Conservation (phyloP, 257 asterid species). For the Nicotiana benthamiana region DNA sequence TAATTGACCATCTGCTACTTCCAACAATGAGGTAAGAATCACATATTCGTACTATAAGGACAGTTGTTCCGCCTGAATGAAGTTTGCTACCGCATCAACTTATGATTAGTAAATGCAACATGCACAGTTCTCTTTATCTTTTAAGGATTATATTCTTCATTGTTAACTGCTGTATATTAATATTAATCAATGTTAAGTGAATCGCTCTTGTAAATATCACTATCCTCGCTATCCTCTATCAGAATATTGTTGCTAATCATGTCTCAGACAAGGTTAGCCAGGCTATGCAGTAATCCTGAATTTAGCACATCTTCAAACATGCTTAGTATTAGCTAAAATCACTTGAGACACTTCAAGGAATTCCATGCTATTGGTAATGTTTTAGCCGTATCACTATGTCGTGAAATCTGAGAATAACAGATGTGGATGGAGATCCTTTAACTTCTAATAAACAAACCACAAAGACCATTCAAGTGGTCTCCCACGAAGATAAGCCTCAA, state of each 20-base stretch:
- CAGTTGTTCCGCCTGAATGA: neutral
- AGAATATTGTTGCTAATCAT: neutral
- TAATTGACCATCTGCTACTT: neutral
- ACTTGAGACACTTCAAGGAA: neutral
- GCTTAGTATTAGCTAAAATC: neutral
- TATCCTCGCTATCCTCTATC: neutral
- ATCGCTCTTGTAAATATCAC: neutral
- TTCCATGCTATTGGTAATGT: neutral
- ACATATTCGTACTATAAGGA: neutral
- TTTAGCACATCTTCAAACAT: neutral
- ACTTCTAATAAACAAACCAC: neutral
- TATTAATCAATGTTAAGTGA: neutral
- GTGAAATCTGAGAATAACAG: neutral
- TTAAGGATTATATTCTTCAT: neutral
- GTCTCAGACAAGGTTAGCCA: neutral
- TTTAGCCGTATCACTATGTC: neutral
- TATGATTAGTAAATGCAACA: constrained; percentile 1
- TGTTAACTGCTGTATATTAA: neutral
- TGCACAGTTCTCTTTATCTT: neutral
- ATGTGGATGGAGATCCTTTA: neutral
- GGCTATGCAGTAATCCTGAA: neutral
- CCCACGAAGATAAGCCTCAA: neutral
- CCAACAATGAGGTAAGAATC: neutral
- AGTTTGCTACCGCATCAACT: neutral
- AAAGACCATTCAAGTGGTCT: neutral